phyloP scores from a whole-genome alignment of 1,284 basidiomycete species.

The Inonotus hispidus region DNA sequence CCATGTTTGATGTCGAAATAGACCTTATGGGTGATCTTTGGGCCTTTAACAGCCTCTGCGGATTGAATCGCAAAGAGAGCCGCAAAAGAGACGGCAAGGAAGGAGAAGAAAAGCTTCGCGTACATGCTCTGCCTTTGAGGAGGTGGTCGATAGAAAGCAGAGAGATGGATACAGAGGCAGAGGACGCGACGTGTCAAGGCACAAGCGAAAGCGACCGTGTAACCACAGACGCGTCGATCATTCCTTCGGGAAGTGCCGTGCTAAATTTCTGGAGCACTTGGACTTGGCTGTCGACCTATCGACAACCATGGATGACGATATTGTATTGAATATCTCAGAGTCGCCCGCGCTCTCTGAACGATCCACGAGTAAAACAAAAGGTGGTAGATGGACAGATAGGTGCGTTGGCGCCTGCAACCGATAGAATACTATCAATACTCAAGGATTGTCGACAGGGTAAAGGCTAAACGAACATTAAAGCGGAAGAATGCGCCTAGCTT shows the following conservation, averaged over 20 bases:
- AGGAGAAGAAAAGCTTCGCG: conserved; percentile 43
- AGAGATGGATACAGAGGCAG: not conserved
- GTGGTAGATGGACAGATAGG: conserved; percentile 85
- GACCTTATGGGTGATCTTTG: conserved; percentile 86
- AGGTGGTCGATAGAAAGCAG: not conserved
- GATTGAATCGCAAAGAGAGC: conserved; percentile 65
- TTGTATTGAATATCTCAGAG: conserved; percentile 61
- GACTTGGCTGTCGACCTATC: not conserved
- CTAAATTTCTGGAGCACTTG: not conserved
- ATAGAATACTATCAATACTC: conserved; percentile 14
- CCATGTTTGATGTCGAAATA: conserved; percentile 94
- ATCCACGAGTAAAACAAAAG: conserved; percentile 36
- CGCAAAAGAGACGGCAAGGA: conserved; percentile 58
- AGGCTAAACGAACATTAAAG: conserved; percentile 63
- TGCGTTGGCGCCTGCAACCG: conserved; percentile 29
- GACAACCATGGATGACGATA: conserved; percentile 56
- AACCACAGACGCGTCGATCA: not conserved
- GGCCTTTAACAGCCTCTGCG: conserved; percentile 72
- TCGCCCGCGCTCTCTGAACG: conserved; percentile 31
- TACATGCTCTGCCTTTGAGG: conserved; percentile 12
- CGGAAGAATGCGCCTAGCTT: conserved; percentile 36
- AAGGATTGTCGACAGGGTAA: conserved; percentile 41
- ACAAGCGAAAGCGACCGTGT: not conserved
- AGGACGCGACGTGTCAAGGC: conserved; percentile 17
- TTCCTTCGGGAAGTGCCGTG: not conserved